These are phyloP conservation scores for Saccharomycopsis babjevae DNA, from an alignment of 805 yeast species.

Conservation along the genomic window DNA sequence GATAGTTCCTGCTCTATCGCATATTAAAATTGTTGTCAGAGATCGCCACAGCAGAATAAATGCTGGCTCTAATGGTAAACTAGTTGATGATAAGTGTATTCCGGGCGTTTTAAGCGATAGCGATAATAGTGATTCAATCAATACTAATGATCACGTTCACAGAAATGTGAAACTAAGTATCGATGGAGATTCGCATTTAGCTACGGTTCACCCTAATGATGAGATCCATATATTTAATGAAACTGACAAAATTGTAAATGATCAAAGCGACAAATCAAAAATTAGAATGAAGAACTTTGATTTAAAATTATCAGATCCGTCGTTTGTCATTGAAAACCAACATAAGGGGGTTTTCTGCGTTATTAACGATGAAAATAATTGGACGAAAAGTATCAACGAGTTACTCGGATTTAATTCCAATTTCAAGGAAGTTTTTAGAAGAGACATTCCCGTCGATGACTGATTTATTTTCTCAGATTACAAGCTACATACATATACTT, in stretches of 20 bases:
- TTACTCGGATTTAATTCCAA: slow-evolving; percentile 81
- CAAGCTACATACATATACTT: not conserved
- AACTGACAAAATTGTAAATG: slow-evolving; percentile 47
- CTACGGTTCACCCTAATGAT: slow-evolving; percentile 62
- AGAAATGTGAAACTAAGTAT: slow-evolving; percentile 43
- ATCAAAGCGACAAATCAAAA: slow-evolving; percentile 31
- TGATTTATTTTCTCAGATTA: not conserved
- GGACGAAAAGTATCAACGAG: slow-evolving; percentile 87
- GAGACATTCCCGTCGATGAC: not conserved
- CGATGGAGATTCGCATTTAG: slow-evolving; percentile 69
- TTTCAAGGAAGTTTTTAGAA: slow-evolving; percentile 40
- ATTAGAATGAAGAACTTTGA: slow-evolving; percentile 25
- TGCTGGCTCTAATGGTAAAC: not conserved
- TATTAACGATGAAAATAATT: slow-evolving; percentile 72
- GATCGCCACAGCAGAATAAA: slow-evolving; percentile 23
- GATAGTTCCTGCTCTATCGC: slow-evolving; percentile 68
- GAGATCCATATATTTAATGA: slow-evolving; percentile 65
- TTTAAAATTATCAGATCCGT: not conserved
- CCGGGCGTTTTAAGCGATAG: not conserved
- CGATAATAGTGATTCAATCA: not conserved
- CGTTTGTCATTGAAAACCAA: slow-evolving; percentile 14
- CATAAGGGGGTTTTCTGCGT: slow-evolving; percentile 76
- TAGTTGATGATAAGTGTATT: not conserved
- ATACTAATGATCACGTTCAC: not conserved
- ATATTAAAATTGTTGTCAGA: slow-evolving; percentile 56